A percentile compares a stretch with the other conserved stretches of the same genome.
These are phyloP conservation scores for Huntiella bhutanensis DNA, from an alignment of 2,329 filamentous ascomycete genomes.

Conservation along the genomic window DNA sequence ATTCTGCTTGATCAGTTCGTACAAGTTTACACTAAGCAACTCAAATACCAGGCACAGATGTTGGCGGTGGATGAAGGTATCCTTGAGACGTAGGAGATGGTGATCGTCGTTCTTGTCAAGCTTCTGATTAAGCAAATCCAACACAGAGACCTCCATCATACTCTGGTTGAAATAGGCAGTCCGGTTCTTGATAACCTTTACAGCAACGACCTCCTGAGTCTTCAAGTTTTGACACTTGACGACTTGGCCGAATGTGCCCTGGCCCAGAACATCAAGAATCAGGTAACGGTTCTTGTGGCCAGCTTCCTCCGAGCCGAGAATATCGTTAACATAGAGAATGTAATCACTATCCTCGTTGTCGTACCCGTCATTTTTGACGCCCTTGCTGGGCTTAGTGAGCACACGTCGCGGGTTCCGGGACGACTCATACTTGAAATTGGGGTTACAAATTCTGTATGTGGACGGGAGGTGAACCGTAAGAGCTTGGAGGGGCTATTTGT, in stretches of 20 bases:
- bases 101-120: constrained; percentile 99
- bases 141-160: constrained; percentile 99
- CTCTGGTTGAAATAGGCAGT: constrained; percentile 99
- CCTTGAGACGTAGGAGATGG: constrained; percentile 80
- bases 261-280: constrained; percentile 88
- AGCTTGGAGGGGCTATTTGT: constrained; percentile 70
- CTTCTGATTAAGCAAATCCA: constrained; percentile 92
- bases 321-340: constrained; percentile 97
- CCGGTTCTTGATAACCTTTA: constrained; percentile 98
- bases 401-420: constrained; percentile 90
- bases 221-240: constrained; percentile 98
- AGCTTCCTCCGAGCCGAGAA: constrained; percentile 89
- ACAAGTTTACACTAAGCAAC: constrained; percentile 87
- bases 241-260: constrained; percentile 95
- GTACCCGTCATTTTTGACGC: constrained; percentile 93
- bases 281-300: constrained; percentile 97
- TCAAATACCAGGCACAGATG: constrained; percentile 96
- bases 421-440: constrained; percentile 95
- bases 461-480: constrained; percentile 82
- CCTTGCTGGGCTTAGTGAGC: constrained; percentile 95
- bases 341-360: constrained; percentile 99
- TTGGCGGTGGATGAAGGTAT: constrained; percentile 95
- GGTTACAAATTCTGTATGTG: constrained; percentile 97
- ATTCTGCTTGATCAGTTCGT: constrained; percentile 98
- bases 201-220: constrained; percentile 93